phyloP scores from a whole-genome alignment of 2,329 filamentous ascomycete species.

The Nemania sp. region DNA sequence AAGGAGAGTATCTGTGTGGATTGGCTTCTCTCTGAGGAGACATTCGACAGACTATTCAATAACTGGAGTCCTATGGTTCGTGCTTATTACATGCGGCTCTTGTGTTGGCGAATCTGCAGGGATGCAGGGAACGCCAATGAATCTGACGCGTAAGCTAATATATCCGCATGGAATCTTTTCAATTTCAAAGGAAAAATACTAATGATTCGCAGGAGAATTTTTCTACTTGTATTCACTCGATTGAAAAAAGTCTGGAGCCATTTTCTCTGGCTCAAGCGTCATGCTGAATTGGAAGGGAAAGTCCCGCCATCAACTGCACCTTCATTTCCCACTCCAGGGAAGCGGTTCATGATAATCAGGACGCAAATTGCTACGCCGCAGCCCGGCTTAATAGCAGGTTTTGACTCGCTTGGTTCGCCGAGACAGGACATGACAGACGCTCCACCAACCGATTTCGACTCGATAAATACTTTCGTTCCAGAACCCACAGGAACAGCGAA shows the following conservation, averaged over 20 bases:
- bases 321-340: slow-evolving; percentile 82
- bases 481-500: slow-evolving; percentile 38
- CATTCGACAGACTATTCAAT: slow-evolving; percentile 82
- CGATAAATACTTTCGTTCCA: slow-evolving; percentile 27
- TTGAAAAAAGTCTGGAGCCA: slow-evolving; percentile 77
- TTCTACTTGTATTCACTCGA: slow-evolving; percentile 66
- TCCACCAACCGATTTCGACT: slow-evolving; percentile 37
- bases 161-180: no score
- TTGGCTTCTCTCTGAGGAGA: slow-evolving; percentile 73
- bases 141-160: slow-evolving; percentile 64
- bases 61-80: slow-evolving; percentile 97
- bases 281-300: slow-evolving; percentile 59
- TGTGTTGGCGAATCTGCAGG: slow-evolving; percentile 87
- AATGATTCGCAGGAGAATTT: slow-evolving; percentile 62
- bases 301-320: slow-evolving; percentile 73
- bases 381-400: slow-evolving; percentile 52
- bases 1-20: slow-evolving; percentile 72
- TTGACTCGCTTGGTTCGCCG: slow-evolving; percentile 45
- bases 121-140: slow-evolving; percentile 68
- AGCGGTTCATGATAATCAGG: slow-evolving; percentile 85
- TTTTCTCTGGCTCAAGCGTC: slow-evolving; percentile 73
- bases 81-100: slow-evolving; percentile 85
- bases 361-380: slow-evolving; percentile 64
- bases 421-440: slow-evolving; percentile 32
- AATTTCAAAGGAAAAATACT: no score